These are phyloP conservation scores for Saccharum officinarum DNA, from an alignment of 176 grass and related monocot genomes.

Conservation along the genomic window DNA sequence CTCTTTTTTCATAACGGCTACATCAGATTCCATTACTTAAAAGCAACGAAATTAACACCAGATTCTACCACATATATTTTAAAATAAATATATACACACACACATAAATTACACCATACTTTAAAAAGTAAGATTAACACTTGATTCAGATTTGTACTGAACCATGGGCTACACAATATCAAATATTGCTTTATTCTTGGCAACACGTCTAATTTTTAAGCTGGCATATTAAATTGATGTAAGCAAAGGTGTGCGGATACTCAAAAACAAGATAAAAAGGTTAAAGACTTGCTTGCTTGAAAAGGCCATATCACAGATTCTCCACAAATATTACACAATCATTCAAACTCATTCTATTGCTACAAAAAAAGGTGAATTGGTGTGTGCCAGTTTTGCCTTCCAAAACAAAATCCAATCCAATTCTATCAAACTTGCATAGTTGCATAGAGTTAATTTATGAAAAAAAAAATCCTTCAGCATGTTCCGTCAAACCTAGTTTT, in stretches of 20 bases:
- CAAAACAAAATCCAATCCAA: neutral
- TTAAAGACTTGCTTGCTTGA: neutral
- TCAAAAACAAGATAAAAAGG: neutral
- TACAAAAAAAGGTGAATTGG: neutral
- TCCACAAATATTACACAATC: neutral
- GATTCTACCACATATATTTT: neutral
- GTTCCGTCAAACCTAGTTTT: neutral
- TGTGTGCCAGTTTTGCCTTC: neutral
- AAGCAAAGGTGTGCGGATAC: neutral
- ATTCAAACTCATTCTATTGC: neutral
- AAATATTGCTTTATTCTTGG: neutral
- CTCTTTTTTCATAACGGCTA: neutral
- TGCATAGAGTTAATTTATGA: neutral
- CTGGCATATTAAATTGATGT: neutral
- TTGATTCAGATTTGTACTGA: neutral
- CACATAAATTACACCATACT: neutral
- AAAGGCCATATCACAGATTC: slow-evolving; percentile 7
- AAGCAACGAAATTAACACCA: neutral
- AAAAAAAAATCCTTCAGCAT: neutral
- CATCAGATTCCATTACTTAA: neutral
- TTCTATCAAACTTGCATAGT: neutral
- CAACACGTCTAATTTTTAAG: neutral
- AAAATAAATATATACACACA: neutral
- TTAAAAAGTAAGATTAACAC: neutral
- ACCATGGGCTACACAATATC: neutral